Evolutionary conservation across 1,284 basidiomycete genomes (phyloP), one percentile per base, ranked within the genome.

Genomic region (Rhodotorula sp.): DNA sequence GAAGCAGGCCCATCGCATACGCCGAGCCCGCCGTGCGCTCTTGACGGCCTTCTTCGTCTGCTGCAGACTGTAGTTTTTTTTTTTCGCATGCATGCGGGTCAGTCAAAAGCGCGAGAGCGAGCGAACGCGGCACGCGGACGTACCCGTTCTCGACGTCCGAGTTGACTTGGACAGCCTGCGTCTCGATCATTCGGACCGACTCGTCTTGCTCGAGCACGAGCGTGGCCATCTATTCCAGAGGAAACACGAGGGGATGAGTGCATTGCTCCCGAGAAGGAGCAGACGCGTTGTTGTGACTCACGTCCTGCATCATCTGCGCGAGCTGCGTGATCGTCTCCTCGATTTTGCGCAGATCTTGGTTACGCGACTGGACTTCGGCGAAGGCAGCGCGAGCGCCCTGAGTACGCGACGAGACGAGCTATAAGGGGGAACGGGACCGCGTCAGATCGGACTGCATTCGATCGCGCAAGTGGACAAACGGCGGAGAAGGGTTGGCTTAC

Each of bases 301-400:
- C 76, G 57, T 73, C 77, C 28, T 93, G 86, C 55, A 94, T 82
- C 72, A 88, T 85, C 63, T 93, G 90, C 4, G 89, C 91, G 67
- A 97, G 85, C 80, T 97, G 92, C 28, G 87, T 89, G 64, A 97
- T 83, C 5, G 93, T 97, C 77, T 86, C 85, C 81, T 95, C 93
- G 80, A 97, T 93, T 79, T 87, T 88, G 77, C 87, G 86, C 76
- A 98, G 87, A 73, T 97, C 94, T 78, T 90, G 87, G 79, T 97
- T 93, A 63, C 95, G 86, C 76, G 91, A 88, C 81, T 97, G 93
- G 2, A 95, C 93, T 82, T 97, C 95, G 64, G 88, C 86, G 80
- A 91, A 92, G 0, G 91, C 94, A 57, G 87, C 86, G 67, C 92
- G 86, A 15, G 92, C 90, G 76, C 93, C 90, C 60, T 89, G 90